Conservation (phyloP, 768 basidiomycete genomes). For the Psilocybe cubensis region DNA sequence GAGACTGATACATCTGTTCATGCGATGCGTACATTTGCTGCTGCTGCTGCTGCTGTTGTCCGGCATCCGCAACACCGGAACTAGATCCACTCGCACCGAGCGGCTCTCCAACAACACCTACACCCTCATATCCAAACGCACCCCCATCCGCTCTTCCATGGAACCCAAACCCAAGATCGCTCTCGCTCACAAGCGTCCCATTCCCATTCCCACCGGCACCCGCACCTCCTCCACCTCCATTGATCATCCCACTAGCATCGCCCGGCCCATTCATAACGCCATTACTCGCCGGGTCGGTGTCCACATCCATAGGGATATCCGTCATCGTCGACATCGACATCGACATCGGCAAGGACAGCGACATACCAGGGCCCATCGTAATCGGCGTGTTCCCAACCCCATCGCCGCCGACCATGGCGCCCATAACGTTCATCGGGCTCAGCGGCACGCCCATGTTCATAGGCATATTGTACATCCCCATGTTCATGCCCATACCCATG, state of each 20-base stretch:
- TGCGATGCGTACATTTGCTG: constrained; percentile 3
- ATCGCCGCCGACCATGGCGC: too few relatives aligned
- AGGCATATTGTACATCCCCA: neutral
- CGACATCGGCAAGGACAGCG: neutral
- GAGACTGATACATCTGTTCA: constrained; percentile 8
- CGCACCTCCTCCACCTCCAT: neutral
- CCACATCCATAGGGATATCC: neutral
- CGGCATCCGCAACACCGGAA: neutral
- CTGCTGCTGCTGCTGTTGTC: constrained; percentile 7
- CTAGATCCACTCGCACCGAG: neutral
- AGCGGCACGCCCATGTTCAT: too few relatives aligned
- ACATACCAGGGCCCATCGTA: neutral
- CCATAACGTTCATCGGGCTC: neutral
- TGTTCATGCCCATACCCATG: neutral
- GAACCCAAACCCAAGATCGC: constrained; percentile 25
- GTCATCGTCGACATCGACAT: neutral
- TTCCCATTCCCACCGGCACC: neutral
- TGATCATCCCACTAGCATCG: too few relatives aligned
- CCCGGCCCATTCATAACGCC: neutral
- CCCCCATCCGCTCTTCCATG: constrained; percentile 16
- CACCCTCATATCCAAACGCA: constrained; percentile 4
- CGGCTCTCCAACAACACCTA: neutral
- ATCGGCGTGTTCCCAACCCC: neutral
- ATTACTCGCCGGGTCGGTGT: neutral
- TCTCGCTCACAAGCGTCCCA: constrained; percentile 17